phyloP scores from a whole-genome alignment of 1,284 basidiomycete genomes.

The Cutaneotrichosporon daszewskae region DNA sequence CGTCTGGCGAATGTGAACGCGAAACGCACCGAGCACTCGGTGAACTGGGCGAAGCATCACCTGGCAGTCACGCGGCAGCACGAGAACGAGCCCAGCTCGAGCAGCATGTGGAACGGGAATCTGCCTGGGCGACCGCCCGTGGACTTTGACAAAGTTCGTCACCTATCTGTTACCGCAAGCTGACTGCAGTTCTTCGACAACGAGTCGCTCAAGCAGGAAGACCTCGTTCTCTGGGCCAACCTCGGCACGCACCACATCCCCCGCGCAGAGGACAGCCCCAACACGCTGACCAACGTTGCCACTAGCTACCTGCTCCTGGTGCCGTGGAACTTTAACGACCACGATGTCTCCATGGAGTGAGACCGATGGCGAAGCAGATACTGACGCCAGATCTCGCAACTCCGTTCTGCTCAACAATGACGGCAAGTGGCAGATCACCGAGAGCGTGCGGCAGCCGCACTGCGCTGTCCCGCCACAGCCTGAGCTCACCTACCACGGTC shows the following conservation, averaged over 20 bases:
- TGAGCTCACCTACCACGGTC: constrained; percentile 7
- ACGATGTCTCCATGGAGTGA: constrained; percentile 54
- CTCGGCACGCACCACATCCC: constrained; percentile 55
- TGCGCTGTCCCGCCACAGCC: constrained; percentile 45
- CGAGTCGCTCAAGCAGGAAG: constrained; percentile 51
- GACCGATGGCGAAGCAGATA: constrained; percentile 8
- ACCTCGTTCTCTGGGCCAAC: constrained; percentile 60
- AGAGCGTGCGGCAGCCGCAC: constrained; percentile 52
- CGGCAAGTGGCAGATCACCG: constrained; percentile 51
- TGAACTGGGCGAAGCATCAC: constrained; percentile 62
- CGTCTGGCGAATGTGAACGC: constrained; percentile 48
- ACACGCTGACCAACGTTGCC: constrained; percentile 59
- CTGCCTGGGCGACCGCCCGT: constrained; percentile 57
- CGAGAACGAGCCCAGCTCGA: constrained; percentile 57
- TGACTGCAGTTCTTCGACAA: constrained; percentile 58
- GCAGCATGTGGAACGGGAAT: constrained; percentile 59
- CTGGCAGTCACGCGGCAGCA: constrained; percentile 57
- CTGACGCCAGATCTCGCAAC: no score
- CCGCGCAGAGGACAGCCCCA: constrained; percentile 54
- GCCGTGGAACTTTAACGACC: constrained; percentile 62
- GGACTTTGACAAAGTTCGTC: constrained; percentile 54
- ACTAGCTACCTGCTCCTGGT: constrained; percentile 56
- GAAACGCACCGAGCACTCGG: constrained; percentile 57
- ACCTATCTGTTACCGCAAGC: background rate
- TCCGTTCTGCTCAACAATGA: constrained; percentile 51